Evolutionary conservation across 305 asterid genomes (phyloP).

Genomic region (Solanum hybrid): DNA sequence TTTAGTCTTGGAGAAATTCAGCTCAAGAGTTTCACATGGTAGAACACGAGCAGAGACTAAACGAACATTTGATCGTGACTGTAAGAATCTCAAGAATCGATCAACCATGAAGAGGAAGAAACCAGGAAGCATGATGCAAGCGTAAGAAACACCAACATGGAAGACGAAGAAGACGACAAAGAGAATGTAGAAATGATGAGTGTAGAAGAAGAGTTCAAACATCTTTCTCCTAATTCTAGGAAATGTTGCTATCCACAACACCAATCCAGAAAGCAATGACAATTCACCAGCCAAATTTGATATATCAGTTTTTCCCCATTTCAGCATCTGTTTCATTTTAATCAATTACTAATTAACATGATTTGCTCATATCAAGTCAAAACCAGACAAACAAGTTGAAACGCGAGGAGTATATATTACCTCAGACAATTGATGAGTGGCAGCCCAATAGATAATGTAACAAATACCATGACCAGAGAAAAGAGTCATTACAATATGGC

Average conservation of each 20-base stretch:
- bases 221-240: slow-evolving; percentile 59
- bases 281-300: slow-evolving; percentile 78
- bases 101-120: slow-evolving; percentile 76
- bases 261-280: slow-evolving; percentile 48
- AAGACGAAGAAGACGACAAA: slow-evolving; percentile 62
- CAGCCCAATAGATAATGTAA: slow-evolving; percentile 51
- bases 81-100: slow-evolving; percentile 62
- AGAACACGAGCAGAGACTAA: slow-evolving; percentile 54
- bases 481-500: slow-evolving; percentile 58
- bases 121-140: slow-evolving; percentile 70
- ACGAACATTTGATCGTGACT: slow-evolving; percentile 51
- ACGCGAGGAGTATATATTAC: slow-evolving; percentile 13
- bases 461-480: slow-evolving; percentile 60
- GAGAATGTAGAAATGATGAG: slow-evolving; percentile 59
- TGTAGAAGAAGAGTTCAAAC: slow-evolving; percentile 73
- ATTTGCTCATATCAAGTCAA: no score
- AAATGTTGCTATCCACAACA: slow-evolving; percentile 56
- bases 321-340: slow-evolving; percentile 42
- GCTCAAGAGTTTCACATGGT: slow-evolving; percentile 51
- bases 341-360: neutral
- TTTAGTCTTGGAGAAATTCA: slow-evolving; percentile 55
- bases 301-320: slow-evolving; percentile 50
- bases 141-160: slow-evolving; percentile 58
- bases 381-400: no score
- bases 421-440: slow-evolving; percentile 46